These are phyloP conservation scores for Thelephora terrestris DNA, from an alignment of 1,284 basidiomycete species.

Conservation along the genomic window DNA sequence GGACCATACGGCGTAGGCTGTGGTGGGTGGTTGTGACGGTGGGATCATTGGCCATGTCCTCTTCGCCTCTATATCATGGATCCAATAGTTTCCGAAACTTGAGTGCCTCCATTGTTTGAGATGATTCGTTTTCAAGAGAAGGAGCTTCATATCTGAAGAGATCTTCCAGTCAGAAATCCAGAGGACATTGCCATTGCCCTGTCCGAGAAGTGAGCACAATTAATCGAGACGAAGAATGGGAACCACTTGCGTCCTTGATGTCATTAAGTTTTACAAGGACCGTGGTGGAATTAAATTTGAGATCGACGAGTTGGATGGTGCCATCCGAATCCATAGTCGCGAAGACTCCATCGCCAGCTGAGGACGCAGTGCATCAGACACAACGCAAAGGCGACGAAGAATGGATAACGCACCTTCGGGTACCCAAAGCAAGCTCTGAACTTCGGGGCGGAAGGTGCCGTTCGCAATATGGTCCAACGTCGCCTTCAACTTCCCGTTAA, in stretches of 20 bases:
- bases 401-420: slow-evolving; percentile 57
- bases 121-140: slow-evolving; percentile 69
- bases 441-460: slow-evolving; percentile 60
- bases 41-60: slow-evolving; percentile 60
- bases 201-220: slow-evolving; percentile 1
- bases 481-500: slow-evolving; percentile 53
- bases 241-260: slow-evolving; percentile 47
- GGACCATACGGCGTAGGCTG: slow-evolving; percentile 78
- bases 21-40: slow-evolving; percentile 56
- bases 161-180: slow-evolving; percentile 60
- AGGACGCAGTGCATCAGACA: background rate
- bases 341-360: slow-evolving; percentile 87
- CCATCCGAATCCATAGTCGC: slow-evolving; percentile 45
- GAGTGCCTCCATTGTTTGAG: slow-evolving; percentile 88
- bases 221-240: background rate
- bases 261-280: slow-evolving; percentile 48
- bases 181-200: slow-evolving; percentile 52
- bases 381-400: background rate
- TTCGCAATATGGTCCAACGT: slow-evolving; percentile 87
- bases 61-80: slow-evolving; percentile 56
- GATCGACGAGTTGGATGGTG: slow-evolving; percentile 67
- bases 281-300: slow-evolving; percentile 65
- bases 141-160: slow-evolving; percentile 80
- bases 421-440: slow-evolving; percentile 64
- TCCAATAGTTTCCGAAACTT: slow-evolving; percentile 80